Base-by-base conservation (phyloP, 495 filamentous ascomycete species). In the Penicillium longicatenatum region DNA sequence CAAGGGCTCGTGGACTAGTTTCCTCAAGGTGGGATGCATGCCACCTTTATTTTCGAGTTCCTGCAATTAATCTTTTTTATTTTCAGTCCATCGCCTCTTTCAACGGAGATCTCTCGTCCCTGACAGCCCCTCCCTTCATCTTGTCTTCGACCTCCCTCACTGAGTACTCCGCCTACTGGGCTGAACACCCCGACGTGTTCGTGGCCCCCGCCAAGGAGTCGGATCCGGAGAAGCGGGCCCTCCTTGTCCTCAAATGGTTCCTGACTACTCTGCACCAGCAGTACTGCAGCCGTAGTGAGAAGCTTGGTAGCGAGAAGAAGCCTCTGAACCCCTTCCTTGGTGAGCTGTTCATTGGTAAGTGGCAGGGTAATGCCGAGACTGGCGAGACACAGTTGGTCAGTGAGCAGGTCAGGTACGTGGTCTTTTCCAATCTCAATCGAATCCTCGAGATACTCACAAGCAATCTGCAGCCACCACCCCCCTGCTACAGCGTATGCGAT, bases 151-250 rank as follows among this genome's bases (percentile, higher is more conserved):
- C 90, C 54, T 96, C 91, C 63, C 82, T 98, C 50, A 89, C 89
- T 61, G 94, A 98, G 71, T 98, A 93, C 79, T 93, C 89, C 56
- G 90, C 92, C 47, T 98, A 97, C 80, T 98, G 94, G 95, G 87
- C 88, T 41, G 93, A 98, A 74, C 93, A 97, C 67, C 94, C 94
- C 2, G 79, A 83, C 57, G 75, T 95, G 53, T 94, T 98, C 67
- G 85, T 91, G 31, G 93, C 94, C 6, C 91, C 93, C 1, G 89
- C 91, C 20, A 80, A 81, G 47, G 94, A 97, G 72, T 52, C 82
- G 19, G 89, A 97, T 66, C 85, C 93, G 2, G 84, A 86, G 57
- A 95, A 93, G 79, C 84, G 94, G 53, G 87, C 92, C 8, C 73
- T 97, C 56, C 78, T 92, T 9, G 95, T 98, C 19, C 77, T 98